Conservation (phyloP, 371 early-diverging fungal species). For the Mortierella polycephala region DNA sequence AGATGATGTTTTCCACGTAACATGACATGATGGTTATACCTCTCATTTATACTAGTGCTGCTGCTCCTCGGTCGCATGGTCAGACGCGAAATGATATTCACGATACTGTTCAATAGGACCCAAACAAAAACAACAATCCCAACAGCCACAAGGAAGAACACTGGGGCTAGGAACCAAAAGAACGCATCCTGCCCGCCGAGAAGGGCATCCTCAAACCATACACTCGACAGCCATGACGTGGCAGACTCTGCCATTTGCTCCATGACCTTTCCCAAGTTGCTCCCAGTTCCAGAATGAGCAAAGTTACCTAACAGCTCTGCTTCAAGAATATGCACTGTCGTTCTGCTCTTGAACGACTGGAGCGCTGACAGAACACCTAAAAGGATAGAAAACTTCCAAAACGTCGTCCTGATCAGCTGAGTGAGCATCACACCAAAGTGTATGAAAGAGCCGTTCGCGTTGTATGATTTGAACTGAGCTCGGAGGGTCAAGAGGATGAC, state of each 20-base stretch:
- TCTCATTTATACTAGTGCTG: background rate
- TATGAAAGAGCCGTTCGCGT: conserved; percentile 30
- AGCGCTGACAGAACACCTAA: conserved; percentile 10
- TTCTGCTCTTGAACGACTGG: conserved; percentile 17
- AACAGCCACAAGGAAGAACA: conserved; percentile 61
- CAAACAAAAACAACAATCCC: conserved; percentile 64
- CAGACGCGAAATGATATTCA: conserved; percentile 21
- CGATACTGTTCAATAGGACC: conserved; percentile 50
- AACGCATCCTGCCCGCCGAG: conserved; percentile 66
- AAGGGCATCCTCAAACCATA: conserved; percentile 54
- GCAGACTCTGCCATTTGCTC: background rate
- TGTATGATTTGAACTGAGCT: conserved; percentile 72
- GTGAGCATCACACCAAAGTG: conserved; percentile 25
- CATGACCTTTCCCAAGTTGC: background rate
- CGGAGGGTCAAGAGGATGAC: conserved; percentile 66
- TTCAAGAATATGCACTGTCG: background rate
- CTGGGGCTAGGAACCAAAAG: conserved; percentile 69
- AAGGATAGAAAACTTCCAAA: conserved; percentile 18
- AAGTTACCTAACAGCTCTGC: background rate
- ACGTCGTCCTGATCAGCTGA: conserved; percentile 1
- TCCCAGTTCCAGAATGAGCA: no score
- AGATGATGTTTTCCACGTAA: no score
- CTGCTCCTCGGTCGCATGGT: background rate
- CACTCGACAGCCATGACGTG: background rate
- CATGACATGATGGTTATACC: background rate